Conservation (phyloP, 108 stramenopile genomes). For the Mediolabrus comicus region DNA sequence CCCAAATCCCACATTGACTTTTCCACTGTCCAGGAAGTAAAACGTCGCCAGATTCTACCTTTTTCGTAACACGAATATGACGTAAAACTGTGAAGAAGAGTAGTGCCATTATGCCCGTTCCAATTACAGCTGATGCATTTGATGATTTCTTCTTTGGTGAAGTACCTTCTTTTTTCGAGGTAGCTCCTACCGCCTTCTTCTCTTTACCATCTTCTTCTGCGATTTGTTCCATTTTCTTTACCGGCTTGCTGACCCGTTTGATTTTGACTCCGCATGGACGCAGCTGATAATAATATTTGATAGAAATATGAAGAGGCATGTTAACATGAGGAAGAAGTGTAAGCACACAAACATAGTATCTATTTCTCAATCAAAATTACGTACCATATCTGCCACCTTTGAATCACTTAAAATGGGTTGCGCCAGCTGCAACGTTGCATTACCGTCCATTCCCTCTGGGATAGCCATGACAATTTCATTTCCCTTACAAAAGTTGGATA, state of each 20-base stretch:
- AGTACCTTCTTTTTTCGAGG: background rate
- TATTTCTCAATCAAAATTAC: slow-evolving; percentile 13
- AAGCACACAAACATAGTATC: too few species aligned
- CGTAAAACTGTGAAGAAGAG: slow-evolving; percentile 9
- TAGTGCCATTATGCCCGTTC: slow-evolving; percentile 2
- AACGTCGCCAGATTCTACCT: slow-evolving; percentile 11
- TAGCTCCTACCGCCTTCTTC: background rate
- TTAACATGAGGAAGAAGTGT: background rate
- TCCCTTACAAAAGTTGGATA: slow-evolving; percentile 50
- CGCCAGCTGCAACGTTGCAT: slow-evolving; percentile 55
- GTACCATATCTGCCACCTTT: slow-evolving; percentile 74
- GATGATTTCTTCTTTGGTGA: slow-evolving; percentile 4
- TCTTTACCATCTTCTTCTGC: slow-evolving; percentile 3
- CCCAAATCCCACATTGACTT: slow-evolving; percentile 34
- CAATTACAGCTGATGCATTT: slow-evolving; percentile 2
- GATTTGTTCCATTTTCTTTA: slow-evolving; percentile 6
- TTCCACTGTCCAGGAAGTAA: slow-evolving; percentile 35
- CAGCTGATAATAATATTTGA: slow-evolving; percentile 5
- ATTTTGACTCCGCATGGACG: slow-evolving; percentile 15
- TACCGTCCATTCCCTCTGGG: slow-evolving; percentile 53
- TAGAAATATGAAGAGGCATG: background rate
- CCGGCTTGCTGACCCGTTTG: background rate
- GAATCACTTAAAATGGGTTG: slow-evolving; percentile 69
- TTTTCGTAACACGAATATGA: slow-evolving; percentile 17
- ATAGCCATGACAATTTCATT: slow-evolving; percentile 73